A percentile compares a stretch with the other conserved stretches of the same genome.
Conservation (phyloP, 441 rosid species). For the Pelargonium fulgidum region DNA sequence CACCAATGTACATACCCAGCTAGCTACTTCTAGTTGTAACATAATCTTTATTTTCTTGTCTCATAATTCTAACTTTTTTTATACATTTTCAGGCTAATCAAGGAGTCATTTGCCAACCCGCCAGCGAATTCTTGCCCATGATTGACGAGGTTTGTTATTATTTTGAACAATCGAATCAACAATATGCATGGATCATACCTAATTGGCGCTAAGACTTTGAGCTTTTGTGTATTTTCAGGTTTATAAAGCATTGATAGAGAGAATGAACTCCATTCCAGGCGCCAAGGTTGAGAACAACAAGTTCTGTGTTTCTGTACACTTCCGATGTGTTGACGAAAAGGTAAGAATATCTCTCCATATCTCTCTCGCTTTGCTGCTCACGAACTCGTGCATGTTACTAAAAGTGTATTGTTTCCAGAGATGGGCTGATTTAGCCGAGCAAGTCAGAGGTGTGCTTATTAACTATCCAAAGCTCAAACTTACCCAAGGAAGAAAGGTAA, state of each 20-base stretch:
- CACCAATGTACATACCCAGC: conserved; percentile 24
- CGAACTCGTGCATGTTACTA: not conserved
- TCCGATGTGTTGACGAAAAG: conserved; percentile 67
- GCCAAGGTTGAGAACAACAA: conserved; percentile 72
- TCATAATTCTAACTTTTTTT: not conserved
- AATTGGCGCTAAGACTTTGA: not conserved
- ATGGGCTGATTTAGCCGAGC: conserved; percentile 53
- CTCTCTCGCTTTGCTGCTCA: not conserved
- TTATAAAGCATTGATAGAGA: conserved; percentile 43
- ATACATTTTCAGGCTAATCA: conserved; percentile 29
- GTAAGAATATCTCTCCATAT: conserved; percentile 21
- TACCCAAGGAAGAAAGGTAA: conserved; percentile 59
- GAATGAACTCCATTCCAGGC: conserved; percentile 54
- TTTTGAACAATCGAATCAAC: not conserved
- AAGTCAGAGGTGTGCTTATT: conserved; percentile 43
- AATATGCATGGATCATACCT: not conserved
- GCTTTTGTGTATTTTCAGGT: conserved; percentile 31
- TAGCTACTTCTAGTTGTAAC: not conserved
- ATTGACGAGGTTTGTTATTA: conserved; percentile 39
- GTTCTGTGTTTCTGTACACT: conserved; percentile 76
- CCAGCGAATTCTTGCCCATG: conserved; percentile 55
- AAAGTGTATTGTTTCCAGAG: conserved; percentile 26
- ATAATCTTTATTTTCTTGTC: not conserved
- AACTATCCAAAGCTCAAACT: conserved; percentile 55
- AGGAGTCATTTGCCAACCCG: conserved; percentile 48